phyloP scores from a whole-genome alignment of 768 basidiomycete species.

The Boletus pseudopeckii region DNA sequence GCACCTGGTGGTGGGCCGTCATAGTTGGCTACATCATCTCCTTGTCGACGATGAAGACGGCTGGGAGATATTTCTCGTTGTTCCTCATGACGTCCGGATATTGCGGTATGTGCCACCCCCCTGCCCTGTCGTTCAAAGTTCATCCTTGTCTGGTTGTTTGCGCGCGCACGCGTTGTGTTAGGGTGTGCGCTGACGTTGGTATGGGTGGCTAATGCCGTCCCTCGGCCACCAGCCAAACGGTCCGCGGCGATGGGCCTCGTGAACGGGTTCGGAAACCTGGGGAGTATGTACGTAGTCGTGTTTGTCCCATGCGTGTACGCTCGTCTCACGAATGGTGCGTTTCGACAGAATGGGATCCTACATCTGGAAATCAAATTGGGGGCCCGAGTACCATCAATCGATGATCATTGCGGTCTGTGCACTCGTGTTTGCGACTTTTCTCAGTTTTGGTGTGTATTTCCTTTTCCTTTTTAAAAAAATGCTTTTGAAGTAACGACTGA shows the following conservation, averaged over 20 bases:
- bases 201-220: constrained; percentile 60
- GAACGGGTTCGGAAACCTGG: constrained; percentile 57
- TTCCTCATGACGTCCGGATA: constrained; percentile 64
- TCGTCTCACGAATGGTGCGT: background rate
- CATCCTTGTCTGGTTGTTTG: background rate
- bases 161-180: background rate
- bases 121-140: background rate
- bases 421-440: constrained; percentile 31
- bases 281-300: constrained; percentile 46
- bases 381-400: constrained; percentile 58
- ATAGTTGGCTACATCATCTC: constrained; percentile 62
- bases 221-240: constrained; percentile 55
- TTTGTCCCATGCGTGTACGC: background rate
- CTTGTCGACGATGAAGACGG: constrained; percentile 48
- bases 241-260: constrained; percentile 59
- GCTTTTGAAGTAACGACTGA: background rate
- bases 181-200: constrained; percentile 47
- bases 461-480: too few relatives aligned
- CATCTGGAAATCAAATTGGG: constrained; percentile 59
- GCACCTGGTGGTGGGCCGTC: constrained; percentile 55
- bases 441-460: constrained; percentile 35
- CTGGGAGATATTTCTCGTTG: constrained; percentile 55
- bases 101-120: constrained; percentile 29
- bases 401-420: constrained; percentile 51
- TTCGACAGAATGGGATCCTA: constrained; percentile 53